phyloP scores from a whole-genome alignment of 2,329 filamentous ascomycete species.

The Colletotrichum costaricense region DNA sequence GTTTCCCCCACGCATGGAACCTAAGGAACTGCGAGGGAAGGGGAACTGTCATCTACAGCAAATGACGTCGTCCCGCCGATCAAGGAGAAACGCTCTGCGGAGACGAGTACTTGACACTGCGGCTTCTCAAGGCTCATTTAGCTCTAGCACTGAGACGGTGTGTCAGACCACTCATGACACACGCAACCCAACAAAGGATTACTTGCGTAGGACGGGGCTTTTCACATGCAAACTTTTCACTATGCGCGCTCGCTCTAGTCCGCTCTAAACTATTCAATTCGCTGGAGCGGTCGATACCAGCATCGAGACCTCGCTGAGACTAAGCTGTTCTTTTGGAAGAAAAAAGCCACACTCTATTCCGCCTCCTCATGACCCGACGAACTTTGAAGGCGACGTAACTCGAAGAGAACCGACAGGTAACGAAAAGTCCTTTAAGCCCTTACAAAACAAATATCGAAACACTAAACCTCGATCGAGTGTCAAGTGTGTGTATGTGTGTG shows the following conservation, averaged over 20 bases:
- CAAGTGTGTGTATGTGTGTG: not conserved
- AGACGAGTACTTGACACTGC: not conserved
- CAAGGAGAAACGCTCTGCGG: not conserved
- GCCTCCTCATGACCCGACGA: conserved; percentile 17
- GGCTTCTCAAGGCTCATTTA: not conserved
- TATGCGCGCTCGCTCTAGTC: not conserved
- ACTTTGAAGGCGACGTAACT: conserved; percentile 29
- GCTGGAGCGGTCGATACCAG: conserved; percentile 32
- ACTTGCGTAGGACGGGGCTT: not conserved
- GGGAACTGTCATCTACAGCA: not conserved
- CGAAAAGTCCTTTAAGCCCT: conserved; percentile 17
- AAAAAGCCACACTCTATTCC: conserved; percentile 30
- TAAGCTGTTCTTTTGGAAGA: conserved; percentile 18
- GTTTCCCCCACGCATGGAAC: conserved; percentile 5
- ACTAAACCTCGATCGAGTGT: conserved; percentile 14
- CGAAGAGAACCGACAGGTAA: conserved; percentile 27
- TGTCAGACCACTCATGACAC: conserved; percentile 20
- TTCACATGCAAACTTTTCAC: conserved; percentile 10
- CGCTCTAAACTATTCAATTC: conserved; percentile 35
- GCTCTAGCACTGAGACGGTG: conserved; percentile 21
- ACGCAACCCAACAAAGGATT: not conserved
- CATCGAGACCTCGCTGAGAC: conserved; percentile 33
- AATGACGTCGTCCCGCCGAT: conserved; percentile 27
- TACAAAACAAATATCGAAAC: conserved; percentile 33
- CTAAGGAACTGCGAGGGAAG: not conserved